These are phyloP conservation scores for Solanum dulcamara DNA, from an alignment of 257 asterid species.

Conservation along the genomic window DNA sequence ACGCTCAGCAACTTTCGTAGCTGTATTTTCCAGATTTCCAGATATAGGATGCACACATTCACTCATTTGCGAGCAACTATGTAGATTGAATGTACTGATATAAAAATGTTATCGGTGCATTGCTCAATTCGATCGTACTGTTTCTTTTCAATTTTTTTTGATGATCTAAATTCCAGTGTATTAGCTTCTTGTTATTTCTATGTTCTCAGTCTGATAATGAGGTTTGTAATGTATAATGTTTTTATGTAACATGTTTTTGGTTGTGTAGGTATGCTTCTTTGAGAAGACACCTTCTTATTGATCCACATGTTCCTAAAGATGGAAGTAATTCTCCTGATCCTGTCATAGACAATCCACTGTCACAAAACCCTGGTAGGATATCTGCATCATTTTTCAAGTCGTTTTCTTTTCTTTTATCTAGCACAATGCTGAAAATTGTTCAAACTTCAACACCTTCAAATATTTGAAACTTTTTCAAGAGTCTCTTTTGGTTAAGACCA, in stretches of 20 bases:
- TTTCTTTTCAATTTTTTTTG: neutral
- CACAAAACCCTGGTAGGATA: conserved; percentile 75
- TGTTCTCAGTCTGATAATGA: neutral
- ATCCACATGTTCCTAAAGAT: conserved; percentile 73
- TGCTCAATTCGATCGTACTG: neutral
- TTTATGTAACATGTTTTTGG: neutral
- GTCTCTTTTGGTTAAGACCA: neutral
- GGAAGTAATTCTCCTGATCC: conserved; percentile 65
- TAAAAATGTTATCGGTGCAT: neutral
- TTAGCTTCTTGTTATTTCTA: neutral
- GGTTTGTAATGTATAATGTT: neutral
- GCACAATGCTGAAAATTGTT: neutral
- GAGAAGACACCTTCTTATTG: conserved; percentile 83
- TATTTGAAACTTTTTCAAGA: neutral
- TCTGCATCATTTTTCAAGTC: neutral
- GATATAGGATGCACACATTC: neutral
- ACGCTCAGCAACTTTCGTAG: neutral
- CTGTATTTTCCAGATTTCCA: neutral
- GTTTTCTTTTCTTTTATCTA: neutral
- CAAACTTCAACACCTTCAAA: neutral
- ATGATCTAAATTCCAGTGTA: neutral
- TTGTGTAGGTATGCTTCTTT: conserved; percentile 65
- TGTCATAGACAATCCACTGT: conserved; percentile 85
- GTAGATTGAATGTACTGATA: neutral
- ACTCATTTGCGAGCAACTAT: neutral